phyloP scores from a whole-genome alignment of 2,329 filamentous ascomycete genomes.

The Alternaria metachromatica region DNA sequence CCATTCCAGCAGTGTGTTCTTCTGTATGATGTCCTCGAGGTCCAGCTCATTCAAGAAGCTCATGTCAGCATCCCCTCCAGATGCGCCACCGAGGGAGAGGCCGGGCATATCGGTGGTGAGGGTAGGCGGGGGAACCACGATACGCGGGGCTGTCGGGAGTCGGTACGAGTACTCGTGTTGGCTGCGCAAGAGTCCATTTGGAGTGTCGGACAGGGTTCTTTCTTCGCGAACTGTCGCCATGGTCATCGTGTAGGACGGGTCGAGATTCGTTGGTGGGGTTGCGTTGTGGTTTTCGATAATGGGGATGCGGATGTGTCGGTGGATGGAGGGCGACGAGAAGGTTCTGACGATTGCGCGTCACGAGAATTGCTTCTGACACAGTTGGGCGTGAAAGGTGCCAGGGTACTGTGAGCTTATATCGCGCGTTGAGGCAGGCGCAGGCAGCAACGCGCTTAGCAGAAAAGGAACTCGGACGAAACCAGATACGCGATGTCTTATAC shows the following conservation, averaged over 20 bases:
- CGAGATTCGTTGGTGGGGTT: neutral
- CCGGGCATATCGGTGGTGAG: constrained; percentile 50
- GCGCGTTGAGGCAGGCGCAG: neutral
- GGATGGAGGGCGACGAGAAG: neutral
- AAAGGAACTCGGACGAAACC: neutral
- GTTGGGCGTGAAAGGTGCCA: neutral
- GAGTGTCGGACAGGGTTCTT: constrained; percentile 37
- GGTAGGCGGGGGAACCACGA: constrained; percentile 56
- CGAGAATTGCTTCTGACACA: neutral
- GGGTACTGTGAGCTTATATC: neutral
- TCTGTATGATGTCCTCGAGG: constrained; percentile 37
- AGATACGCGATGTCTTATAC: too few species aligned
- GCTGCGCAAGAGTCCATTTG: constrained; percentile 31
- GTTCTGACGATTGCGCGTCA: neutral
- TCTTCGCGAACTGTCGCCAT: constrained; percentile 31
- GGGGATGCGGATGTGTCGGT: neutral
- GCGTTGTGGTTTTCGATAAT: neutral
- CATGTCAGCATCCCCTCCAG: constrained; percentile 33
- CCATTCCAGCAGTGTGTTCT: constrained; percentile 56
- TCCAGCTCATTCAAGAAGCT: constrained; percentile 47
- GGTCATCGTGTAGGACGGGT: neutral
- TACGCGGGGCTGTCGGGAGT: constrained; percentile 56
- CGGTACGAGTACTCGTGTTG: constrained; percentile 54
- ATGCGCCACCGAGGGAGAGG: constrained; percentile 37
- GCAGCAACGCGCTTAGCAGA: neutral